Evolutionary conservation across 23 red algal genomes (phyloP).

Genomic region (Gracilariopsis chorda): DNA sequence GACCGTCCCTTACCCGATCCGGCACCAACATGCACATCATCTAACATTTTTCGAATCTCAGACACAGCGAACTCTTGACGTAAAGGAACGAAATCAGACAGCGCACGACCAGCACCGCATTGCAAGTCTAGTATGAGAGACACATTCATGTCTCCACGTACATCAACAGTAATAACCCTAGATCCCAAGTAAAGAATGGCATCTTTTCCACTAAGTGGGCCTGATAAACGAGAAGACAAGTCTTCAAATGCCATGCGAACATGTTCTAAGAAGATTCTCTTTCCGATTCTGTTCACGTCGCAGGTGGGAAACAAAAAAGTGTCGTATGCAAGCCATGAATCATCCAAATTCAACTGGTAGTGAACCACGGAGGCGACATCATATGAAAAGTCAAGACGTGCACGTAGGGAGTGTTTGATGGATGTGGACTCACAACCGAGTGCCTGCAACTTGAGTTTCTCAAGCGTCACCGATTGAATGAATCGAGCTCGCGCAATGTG

Average conservation of each 20-base stretch:
- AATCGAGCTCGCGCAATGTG: not conserved
- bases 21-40: no score
- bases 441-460: not conserved
- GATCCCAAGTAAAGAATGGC: not conserved
- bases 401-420: not conserved
- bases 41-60: not conserved
- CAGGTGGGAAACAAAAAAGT: not conserved
- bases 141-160: not conserved
- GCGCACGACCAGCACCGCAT: not conserved
- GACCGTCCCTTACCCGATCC: no score
- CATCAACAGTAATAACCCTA: not conserved
- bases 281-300: not conserved
- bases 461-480: not conserved
- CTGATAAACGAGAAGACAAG: not conserved
- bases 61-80: not conserved
- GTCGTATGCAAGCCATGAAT: not conserved
- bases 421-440: not conserved
- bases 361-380: not conserved
- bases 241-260: not conserved
- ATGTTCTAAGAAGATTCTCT: not conserved
- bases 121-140: not conserved
- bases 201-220: not conserved
- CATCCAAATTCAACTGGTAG: not conserved
- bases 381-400: not conserved
- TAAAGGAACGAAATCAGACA: not conserved